Evolutionary conservation across 805 yeast species (phyloP).

Genomic region (Saccharomycopsis fibuligera): DNA sequence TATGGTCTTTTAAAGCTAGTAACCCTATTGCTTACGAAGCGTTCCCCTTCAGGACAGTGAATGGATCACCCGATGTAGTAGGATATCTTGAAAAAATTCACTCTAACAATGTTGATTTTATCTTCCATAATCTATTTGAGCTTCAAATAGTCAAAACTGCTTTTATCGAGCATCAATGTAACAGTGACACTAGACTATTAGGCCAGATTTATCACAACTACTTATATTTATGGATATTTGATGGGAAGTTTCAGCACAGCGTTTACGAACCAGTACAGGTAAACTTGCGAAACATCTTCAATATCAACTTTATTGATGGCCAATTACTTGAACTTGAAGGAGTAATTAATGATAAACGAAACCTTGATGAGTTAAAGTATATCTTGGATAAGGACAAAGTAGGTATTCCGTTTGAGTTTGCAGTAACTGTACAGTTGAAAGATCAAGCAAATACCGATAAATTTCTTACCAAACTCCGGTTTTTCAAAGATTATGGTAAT

Average conservation of each 20-base stretch:
- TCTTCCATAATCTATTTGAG: no score
- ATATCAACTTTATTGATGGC: neutral
- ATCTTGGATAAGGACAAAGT: no score
- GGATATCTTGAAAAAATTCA: slow-evolving; percentile 1
- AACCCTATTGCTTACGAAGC: slow-evolving; percentile 1
- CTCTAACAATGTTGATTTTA: neutral
- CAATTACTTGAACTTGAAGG: slow-evolving; percentile 1
- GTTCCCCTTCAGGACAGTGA: slow-evolving; percentile 4
- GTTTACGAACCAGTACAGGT: neutral
- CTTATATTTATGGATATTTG: slow-evolving; percentile 1
- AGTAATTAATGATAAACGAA: neutral
- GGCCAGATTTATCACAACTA: no score
- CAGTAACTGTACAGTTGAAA: no score
- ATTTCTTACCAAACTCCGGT: no score
- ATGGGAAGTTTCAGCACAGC: no score
- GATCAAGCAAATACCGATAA: no score
- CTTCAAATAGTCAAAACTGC: no score
- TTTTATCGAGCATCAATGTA: neutral
- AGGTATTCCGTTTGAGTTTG: no score
- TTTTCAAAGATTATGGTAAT: no score
- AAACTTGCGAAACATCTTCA: neutral
- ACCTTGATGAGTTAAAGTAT: no score
- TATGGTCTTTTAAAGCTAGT: neutral
- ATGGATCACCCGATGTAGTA: neutral
- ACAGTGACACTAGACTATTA: neutral